These are phyloP conservation scores for Pythium plurisporium DNA, from an alignment of 352 stramenopile species.

Conservation along the genomic window DNA sequence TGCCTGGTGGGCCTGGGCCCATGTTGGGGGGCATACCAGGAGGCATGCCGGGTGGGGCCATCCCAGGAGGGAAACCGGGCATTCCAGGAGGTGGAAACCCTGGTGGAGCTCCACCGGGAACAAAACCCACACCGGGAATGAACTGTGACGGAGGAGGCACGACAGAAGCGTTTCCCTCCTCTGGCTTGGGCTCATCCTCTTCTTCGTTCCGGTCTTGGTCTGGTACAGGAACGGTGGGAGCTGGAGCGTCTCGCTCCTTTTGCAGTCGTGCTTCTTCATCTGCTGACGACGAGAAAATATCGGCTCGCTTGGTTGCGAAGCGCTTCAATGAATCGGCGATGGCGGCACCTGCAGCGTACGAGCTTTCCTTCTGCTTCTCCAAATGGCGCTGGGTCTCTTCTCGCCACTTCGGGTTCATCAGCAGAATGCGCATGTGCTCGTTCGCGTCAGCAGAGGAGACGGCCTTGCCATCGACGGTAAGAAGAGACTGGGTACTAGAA, in stretches of 20 bases:
- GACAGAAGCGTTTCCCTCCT: background rate
- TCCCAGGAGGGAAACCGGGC: slow-evolving; percentile 18
- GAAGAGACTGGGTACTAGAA: slow-evolving; percentile 31
- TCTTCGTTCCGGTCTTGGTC: slow-evolving; percentile 27
- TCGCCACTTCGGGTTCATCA: slow-evolving; percentile 98
- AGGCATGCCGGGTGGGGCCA: background rate
- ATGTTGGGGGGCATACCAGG: no score
- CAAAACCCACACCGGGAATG: slow-evolving; percentile 5
- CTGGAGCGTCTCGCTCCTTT: slow-evolving; percentile 32
- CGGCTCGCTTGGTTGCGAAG: slow-evolving; percentile 90
- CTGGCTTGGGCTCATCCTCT: slow-evolving; percentile 17
- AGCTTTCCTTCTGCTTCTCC: slow-evolving; percentile 96
- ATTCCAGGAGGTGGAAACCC: slow-evolving; percentile 27
- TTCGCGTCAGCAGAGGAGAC: slow-evolving; percentile 86
- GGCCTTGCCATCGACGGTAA: slow-evolving; percentile 87
- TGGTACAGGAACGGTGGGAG: background rate
- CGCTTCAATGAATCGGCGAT: slow-evolving; percentile 94
- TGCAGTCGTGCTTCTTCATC: slow-evolving; percentile 75
- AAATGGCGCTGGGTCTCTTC: slow-evolving; percentile 94
- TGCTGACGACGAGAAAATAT: slow-evolving; percentile 92
- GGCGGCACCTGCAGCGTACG: slow-evolving; percentile 90
- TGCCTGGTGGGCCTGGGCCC: slow-evolving; percentile 15
- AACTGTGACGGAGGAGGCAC: slow-evolving; percentile 14
- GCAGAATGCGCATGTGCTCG: slow-evolving; percentile 99
- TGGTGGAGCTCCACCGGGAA: slow-evolving; percentile 1